These are phyloP conservation scores for Cladosporium cucumerinum DNA, from an alignment of 2,329 filamentous ascomycete genomes.

Conservation along the genomic window DNA sequence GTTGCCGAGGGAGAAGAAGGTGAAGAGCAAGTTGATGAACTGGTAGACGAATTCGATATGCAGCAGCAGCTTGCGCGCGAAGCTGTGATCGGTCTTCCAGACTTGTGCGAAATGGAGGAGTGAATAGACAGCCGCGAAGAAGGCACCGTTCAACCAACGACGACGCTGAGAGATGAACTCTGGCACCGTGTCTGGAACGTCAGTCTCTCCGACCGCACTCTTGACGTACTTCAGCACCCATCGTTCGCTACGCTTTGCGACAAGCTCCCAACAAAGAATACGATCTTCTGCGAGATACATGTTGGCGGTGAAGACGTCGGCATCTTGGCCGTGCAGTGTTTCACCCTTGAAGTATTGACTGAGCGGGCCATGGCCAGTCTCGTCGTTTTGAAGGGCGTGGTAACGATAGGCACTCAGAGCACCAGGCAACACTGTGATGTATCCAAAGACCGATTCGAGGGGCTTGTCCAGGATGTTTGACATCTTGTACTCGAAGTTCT, in stretches of 20 bases:
- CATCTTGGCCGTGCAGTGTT: conserved; percentile 90
- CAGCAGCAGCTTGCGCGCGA: conserved; percentile 83
- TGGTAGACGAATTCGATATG: conserved; percentile 97
- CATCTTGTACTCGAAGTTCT: conserved; percentile 99
- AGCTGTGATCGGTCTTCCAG: conserved; percentile 86
- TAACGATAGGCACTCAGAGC: conserved; percentile 94
- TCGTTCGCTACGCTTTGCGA: conserved; percentile 88
- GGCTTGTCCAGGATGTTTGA: conserved; percentile 98
- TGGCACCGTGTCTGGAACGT: conserved; percentile 89
- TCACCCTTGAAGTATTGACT: conserved; percentile 99
- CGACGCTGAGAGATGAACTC: conserved; percentile 96
- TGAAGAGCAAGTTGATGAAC: conserved; percentile 87
- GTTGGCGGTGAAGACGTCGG: conserved; percentile 95
- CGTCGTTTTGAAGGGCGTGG: conserved; percentile 92
- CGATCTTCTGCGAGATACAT: conserved; percentile 91
- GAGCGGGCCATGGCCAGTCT: conserved; percentile 88
- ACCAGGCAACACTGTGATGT: conserved; percentile 94
- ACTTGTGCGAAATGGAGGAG: conserved; percentile 92
- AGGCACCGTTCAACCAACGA: conserved; percentile 96
- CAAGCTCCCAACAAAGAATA: conserved; percentile 90
- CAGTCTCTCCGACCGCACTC: conserved; percentile 92
- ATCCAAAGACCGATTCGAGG: conserved; percentile 93
- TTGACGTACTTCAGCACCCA: conserved; percentile 99
- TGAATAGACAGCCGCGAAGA: conserved; percentile 97
- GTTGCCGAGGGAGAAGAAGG: conserved; percentile 94